phyloP scores from a whole-genome alignment of 2,329 filamentous ascomycete species.

The Akanthomyces muscarius region DNA sequence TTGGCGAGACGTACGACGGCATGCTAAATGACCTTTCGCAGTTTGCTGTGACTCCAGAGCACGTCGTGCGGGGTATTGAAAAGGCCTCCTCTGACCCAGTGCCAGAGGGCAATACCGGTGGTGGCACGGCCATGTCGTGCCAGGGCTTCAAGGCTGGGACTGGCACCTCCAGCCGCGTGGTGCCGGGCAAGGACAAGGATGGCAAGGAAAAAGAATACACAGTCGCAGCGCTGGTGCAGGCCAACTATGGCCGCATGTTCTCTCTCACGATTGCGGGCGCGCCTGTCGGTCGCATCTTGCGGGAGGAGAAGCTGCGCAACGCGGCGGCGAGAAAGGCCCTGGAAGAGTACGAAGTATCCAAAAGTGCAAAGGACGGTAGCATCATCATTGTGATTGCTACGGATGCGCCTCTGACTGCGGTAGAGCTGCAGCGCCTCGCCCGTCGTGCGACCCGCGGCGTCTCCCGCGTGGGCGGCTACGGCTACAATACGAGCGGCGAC shows the following conservation, averaged over 20 bases:
- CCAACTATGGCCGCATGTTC: constrained; percentile 54
- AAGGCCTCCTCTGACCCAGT: constrained; percentile 46
- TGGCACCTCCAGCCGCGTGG: constrained; percentile 50
- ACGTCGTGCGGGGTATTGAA: constrained; percentile 51
- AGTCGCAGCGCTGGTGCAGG: constrained; percentile 55
- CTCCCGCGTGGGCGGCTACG: constrained; percentile 52
- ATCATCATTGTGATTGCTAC: constrained; percentile 58
- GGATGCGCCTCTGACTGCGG: constrained; percentile 52
- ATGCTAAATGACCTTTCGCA: constrained; percentile 51
- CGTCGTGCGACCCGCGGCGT: constrained; percentile 56
- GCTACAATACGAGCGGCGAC: constrained; percentile 55
- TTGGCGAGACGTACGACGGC: constrained; percentile 58
- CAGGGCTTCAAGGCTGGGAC: constrained; percentile 62
- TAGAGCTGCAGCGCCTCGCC: constrained; percentile 52
- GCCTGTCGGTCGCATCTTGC: constrained; percentile 52
- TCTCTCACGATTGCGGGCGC: constrained; percentile 54
- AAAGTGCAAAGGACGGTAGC: constrained; percentile 55
- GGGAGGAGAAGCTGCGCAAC: constrained; percentile 19
- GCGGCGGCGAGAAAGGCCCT: not conserved
- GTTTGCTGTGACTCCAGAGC: constrained; percentile 47
- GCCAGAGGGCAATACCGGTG: constrained; percentile 55
- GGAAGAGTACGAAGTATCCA: constrained; percentile 28
- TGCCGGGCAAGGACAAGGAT: constrained; percentile 29
- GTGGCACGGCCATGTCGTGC: constrained; percentile 61
- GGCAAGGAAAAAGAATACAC: constrained; percentile 42